These are phyloP conservation scores for Xylaria sp. DNA, from an alignment of 2,329 filamentous ascomycete species.

Conservation along the genomic window DNA sequence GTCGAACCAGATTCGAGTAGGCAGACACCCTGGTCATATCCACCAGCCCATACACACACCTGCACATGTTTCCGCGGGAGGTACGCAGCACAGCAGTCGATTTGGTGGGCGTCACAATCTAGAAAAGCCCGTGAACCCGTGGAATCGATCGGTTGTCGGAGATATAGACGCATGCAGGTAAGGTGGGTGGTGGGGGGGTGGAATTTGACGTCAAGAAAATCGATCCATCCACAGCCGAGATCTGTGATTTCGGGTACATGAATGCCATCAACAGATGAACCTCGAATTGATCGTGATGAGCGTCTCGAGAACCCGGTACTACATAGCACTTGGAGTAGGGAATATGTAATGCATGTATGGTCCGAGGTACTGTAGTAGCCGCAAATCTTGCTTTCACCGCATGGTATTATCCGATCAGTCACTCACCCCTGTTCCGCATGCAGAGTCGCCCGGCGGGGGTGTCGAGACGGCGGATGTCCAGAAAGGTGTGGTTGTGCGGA, in stretches of 20 bases:
- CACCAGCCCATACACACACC: slow-evolving; percentile 18
- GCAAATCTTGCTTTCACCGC: slow-evolving; percentile 33
- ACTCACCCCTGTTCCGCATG: slow-evolving; percentile 34
- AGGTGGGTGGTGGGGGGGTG: slow-evolving; percentile 6
- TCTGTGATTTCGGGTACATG: slow-evolving; percentile 12
- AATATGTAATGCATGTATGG: slow-evolving; percentile 1
- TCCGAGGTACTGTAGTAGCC: slow-evolving; percentile 27
- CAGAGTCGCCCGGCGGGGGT: slow-evolving; percentile 37
- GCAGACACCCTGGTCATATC: slow-evolving; percentile 15
- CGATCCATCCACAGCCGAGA: slow-evolving; percentile 22
- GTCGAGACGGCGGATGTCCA: slow-evolving; percentile 5
- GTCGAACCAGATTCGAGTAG: slow-evolving; percentile 25
- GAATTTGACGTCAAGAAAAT: slow-evolving; percentile 23
- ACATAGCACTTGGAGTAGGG: neutral
- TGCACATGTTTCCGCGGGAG: slow-evolving; percentile 21
- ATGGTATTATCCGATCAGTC: slow-evolving; percentile 31
- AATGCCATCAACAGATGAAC: slow-evolving; percentile 9
- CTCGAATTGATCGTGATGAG: slow-evolving; percentile 12
- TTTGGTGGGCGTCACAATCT: slow-evolving; percentile 29
- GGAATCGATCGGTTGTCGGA: slow-evolving; percentile 33
- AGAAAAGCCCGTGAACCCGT: slow-evolving; percentile 21
- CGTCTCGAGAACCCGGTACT: slow-evolving; percentile 6
- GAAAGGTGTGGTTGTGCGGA: slow-evolving; percentile 18
- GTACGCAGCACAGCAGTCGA: slow-evolving; percentile 13
- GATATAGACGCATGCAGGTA: slow-evolving; percentile 33